Conservation (phyloP, 2,329 filamentous ascomycete species). For the Alternaria postmessia region DNA sequence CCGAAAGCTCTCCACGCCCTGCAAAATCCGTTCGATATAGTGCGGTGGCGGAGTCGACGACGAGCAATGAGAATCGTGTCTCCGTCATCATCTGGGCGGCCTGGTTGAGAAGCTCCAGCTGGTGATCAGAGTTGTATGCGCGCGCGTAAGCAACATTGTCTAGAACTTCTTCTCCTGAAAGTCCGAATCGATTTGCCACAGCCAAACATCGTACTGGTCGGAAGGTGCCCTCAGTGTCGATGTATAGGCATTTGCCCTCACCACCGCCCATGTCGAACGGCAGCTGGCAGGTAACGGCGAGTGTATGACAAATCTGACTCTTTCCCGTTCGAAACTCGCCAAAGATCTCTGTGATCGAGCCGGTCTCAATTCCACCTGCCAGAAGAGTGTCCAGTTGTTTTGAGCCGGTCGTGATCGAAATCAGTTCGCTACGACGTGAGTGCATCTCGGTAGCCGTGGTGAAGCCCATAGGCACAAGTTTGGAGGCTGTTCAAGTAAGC, state of each 20-base stretch:
- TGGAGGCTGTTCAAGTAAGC: slow-evolving; percentile 70
- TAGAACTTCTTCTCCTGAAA: slow-evolving; percentile 95
- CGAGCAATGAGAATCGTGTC: slow-evolving; percentile 92
- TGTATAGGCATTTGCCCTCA: slow-evolving; percentile 97
- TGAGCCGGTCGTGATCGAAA: slow-evolving; percentile 96
- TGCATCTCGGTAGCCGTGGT: slow-evolving; percentile 99
- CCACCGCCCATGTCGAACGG: slow-evolving; percentile 99
- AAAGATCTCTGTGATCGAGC: slow-evolving; percentile 97
- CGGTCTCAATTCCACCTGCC: slow-evolving; percentile 93
- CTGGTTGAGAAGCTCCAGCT: slow-evolving; percentile 92
- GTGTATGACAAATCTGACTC: slow-evolving; percentile 96
- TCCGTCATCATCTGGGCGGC: slow-evolving; percentile 99
- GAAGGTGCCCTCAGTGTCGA: slow-evolving; percentile 98
- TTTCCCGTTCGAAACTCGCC: slow-evolving; percentile 98
- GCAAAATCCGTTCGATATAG: slow-evolving; percentile 96
- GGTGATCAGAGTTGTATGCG: slow-evolving; percentile 98
- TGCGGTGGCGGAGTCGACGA: slow-evolving; percentile 95
- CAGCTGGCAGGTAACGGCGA: slow-evolving; percentile 97
- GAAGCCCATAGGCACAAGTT: slow-evolving; percentile 98
- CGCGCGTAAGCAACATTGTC: slow-evolving; percentile 98
- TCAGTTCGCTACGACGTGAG: slow-evolving; percentile 92
- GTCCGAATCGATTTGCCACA: slow-evolving; percentile 91
- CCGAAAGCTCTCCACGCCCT: slow-evolving; percentile 96
- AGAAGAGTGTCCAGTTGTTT: slow-evolving; percentile 96
- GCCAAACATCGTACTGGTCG: slow-evolving; percentile 85